phyloP scores from a whole-genome alignment of 2,329 filamentous ascomycete genomes.

The Stenocarpella maydis region DNA sequence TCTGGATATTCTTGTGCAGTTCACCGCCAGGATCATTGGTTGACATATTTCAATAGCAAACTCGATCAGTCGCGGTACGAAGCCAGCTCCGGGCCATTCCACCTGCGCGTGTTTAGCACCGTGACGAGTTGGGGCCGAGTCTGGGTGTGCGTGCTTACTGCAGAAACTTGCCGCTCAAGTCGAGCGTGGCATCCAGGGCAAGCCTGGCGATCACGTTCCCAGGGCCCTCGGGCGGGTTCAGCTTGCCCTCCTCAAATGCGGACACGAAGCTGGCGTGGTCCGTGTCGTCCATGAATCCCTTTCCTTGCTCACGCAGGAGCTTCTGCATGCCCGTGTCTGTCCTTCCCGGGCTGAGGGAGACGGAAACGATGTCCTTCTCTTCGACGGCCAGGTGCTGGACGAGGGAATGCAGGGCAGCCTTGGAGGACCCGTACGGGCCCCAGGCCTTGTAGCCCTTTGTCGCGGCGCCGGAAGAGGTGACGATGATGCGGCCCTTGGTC shows the following conservation, averaged over 20 bases:
- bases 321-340: constrained; percentile 92
- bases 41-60: constrained; percentile 27
- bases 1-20: constrained; percentile 38
- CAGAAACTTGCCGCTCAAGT: constrained; percentile 80
- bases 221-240: constrained; percentile 84
- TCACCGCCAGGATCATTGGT: constrained; percentile 40
- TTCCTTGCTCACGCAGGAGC: constrained; percentile 73
- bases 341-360: constrained; percentile 80
- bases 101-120: constrained; percentile 51
- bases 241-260: constrained; percentile 72
- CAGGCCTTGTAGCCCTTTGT: constrained; percentile 72
- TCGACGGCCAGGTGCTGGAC: constrained; percentile 76
- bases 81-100: constrained; percentile 61
- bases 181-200: constrained; percentile 68
- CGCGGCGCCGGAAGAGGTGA: constrained; percentile 83
- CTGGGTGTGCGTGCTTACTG: constrained; percentile 65
- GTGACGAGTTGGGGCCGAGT: not conserved
- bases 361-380: constrained; percentile 76
- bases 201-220: constrained; percentile 87
- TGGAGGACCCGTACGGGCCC: constrained; percentile 83
- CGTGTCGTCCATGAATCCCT: constrained; percentile 57
- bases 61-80: constrained; percentile 56
- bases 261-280: constrained; percentile 74
- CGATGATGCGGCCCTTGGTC: constrained; percentile 74
- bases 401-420: constrained; percentile 85